Evolutionary conservation across 768 basidiomycete genomes (phyloP), one percentile per base, ranked within the genome.

Genomic region (Chalciporus piperatus): DNA sequence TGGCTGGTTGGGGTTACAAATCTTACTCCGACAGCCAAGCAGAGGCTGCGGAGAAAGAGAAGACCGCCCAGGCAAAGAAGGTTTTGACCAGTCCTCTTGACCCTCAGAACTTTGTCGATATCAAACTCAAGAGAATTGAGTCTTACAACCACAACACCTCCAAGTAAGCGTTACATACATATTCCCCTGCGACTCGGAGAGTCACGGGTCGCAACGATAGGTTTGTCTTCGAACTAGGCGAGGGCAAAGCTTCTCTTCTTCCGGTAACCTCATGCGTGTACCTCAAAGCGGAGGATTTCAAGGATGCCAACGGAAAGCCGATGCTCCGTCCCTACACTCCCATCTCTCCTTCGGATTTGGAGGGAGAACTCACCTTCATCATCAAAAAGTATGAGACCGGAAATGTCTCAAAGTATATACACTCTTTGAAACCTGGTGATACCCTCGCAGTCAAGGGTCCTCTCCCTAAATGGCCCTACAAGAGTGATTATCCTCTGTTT

Each of bases 111-210:
- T 92, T 85, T 62, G 70, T 84, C 45, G 83, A 91, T 66, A 87
- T 97, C 71, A 85, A 83, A 66, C 82, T 98, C 61, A 88, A 88
- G 69, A 82, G 83, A 63, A 69, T 92, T 53, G 73, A 84, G 53
- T 85, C 85, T 0, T 97, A 96, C 78, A 98, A 97, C 80, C 88
- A 98, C 80, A 97, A 98, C 72, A 88, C 92, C 13, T 76, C 90
- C 28, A 82, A 79, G 83, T 93, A 57, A 50, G 78, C 69, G 46
- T 20, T 35, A 20, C 27, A 27, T 32, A 10, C 12, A 9, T 32
- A 32, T 32, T 14, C 23, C 23, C 13, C 6, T 48, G 14, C 17
- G 14, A 23, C n/a, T 30, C 42, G 20, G 4, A 13, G 35, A 33
- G 49, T 52, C 10, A 57, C 42, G 4, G 14, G 17, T 41, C 27